Percentiles rank a stretch among this genome's conserved stretches.
Evolutionary conservation across 306 rosid species (phyloP).

Genomic region (Acacia acuminata): DNA sequence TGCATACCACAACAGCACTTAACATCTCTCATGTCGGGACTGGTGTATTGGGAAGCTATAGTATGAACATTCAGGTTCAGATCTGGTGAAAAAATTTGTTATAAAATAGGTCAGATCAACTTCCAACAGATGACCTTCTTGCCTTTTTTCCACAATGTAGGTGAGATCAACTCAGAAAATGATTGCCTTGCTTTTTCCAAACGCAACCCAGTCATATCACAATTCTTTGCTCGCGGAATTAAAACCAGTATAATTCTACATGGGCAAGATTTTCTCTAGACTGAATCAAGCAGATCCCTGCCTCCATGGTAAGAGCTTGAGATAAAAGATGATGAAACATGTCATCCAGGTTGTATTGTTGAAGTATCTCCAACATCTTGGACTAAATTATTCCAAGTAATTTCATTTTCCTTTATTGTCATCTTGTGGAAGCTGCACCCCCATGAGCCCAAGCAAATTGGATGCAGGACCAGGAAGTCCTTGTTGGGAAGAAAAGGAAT

Average conservation of each 20-base stretch:
- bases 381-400: neutral
- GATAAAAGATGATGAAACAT: constrained; percentile 9
- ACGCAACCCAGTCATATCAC: constrained; percentile 12
- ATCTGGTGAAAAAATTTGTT: neutral
- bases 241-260: constrained; percentile 13
- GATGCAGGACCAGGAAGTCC: constrained; percentile 99
- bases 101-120: neutral
- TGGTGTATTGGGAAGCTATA: neutral
- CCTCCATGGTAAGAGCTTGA: neutral
- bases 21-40: neutral
- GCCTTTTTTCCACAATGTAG: neutral
- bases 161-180: neutral
- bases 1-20: neutral
- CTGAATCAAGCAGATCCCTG: constrained; percentile 17
- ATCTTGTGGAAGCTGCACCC: constrained; percentile 77
- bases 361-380: constrained; percentile 14
- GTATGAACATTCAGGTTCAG: neutral
- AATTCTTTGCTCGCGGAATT: neutral
- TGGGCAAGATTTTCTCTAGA: constrained; percentile 6
- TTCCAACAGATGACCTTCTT: neutral
- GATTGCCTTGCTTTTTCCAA: constrained; percentile 19
- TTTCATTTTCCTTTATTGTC: constrained; percentile 60
- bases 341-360: neutral
- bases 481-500: constrained; percentile 92
- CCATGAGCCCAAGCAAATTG: constrained; percentile 92